phyloP scores from a whole-genome alignment of 768 basidiomycete genomes.

The Omphalotus guepiniiformis region DNA sequence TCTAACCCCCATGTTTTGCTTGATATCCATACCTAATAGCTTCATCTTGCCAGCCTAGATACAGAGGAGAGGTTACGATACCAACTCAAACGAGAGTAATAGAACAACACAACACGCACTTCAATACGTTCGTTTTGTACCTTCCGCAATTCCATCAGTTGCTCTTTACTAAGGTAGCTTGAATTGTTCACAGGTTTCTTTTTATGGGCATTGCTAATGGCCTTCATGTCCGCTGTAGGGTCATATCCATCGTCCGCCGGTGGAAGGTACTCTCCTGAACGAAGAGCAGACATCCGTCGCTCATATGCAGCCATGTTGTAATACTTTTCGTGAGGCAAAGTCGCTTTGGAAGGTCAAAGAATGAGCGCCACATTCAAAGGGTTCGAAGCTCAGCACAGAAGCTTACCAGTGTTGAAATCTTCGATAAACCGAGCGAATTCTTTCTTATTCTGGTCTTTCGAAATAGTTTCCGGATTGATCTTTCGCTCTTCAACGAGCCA shows the following conservation, averaged over 20 bases:
- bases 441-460: conserved; percentile 82
- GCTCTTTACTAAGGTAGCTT: conserved; percentile 72
- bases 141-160: conserved; percentile 73
- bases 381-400: neutral
- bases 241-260: conserved; percentile 74
- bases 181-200: conserved; percentile 61
- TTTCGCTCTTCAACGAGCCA: conserved; percentile 94
- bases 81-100: neutral
- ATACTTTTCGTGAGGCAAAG: conserved; percentile 92
- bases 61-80: neutral
- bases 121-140: conserved; percentile 85
- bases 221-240: conserved; percentile 78
- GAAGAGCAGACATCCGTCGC: conserved; percentile 75
- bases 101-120: conserved; percentile 35
- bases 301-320: conserved; percentile 89
- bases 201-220: conserved; percentile 68
- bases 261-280: conserved; percentile 79
- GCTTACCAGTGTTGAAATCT: conserved; percentile 75
- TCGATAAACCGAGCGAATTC: conserved; percentile 82
- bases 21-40: conserved; percentile 82
- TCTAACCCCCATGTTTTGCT: conserved; percentile 78
- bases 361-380: neutral
- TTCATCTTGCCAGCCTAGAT: conserved; percentile 77
- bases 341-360: conserved; percentile 48
- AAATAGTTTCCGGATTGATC: conserved; percentile 83